phyloP scores from a whole-genome alignment of 2,329 filamentous ascomycete genomes.

The Penicillium brevicompactum region DNA sequence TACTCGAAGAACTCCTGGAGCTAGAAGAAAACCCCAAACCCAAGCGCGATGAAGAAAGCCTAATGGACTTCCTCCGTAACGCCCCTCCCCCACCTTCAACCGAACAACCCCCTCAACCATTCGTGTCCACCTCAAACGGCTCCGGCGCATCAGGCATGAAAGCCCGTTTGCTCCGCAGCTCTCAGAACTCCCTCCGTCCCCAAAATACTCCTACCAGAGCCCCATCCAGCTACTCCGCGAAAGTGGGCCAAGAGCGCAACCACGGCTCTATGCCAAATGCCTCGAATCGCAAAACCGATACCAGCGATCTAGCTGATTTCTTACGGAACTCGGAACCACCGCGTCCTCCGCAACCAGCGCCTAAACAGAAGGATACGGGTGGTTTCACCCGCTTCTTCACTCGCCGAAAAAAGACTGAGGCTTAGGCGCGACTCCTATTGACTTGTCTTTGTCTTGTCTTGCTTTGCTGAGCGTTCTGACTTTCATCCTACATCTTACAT shows the following conservation, averaged over 20 bases:
- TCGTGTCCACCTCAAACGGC: conserved; percentile 22
- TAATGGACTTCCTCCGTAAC: conserved; percentile 52
- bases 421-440: conserved; percentile 6
- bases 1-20: conserved; percentile 41
- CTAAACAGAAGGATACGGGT: conserved; percentile 28
- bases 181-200: conserved; percentile 38
- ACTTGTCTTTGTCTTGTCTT: conserved; percentile 10
- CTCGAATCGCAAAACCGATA: conserved; percentile 45
- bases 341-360: conserved; percentile 19
- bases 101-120: conserved; percentile 34
- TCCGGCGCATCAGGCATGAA: conserved; percentile 33
- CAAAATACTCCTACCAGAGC: conserved; percentile 33
- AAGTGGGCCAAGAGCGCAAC: conserved; percentile 41
- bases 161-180: conserved; percentile 36
- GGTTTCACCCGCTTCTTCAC: conserved; percentile 40
- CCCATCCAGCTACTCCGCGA: conserved; percentile 41
- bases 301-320: conserved; percentile 72
- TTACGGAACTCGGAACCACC: conserved; percentile 67
- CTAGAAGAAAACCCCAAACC: conserved; percentile 28
- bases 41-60: conserved; percentile 47
- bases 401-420: conserved; percentile 34
- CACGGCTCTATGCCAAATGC: conserved; percentile 25
- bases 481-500: neutral
- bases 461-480: conserved; percentile 25
- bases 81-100: conserved; percentile 46